phyloP scores from a whole-genome alignment of 164 flowering plant species.

The Platanus orientalis region DNA sequence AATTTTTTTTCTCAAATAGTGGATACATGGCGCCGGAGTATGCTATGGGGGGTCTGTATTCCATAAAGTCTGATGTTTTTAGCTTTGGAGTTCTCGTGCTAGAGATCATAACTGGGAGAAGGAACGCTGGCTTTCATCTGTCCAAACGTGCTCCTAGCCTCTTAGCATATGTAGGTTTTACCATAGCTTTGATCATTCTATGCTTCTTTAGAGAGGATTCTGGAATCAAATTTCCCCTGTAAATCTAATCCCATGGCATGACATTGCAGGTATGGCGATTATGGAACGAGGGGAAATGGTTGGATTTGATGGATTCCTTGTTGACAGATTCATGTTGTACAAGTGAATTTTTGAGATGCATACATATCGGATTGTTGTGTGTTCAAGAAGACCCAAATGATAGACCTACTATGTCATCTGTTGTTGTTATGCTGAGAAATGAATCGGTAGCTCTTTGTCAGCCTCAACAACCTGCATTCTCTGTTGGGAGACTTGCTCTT shows the following conservation, averaged over 20 bases:
- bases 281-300: conserved; percentile 29
- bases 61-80: conserved; percentile 32
- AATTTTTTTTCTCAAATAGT: conserved; percentile 1
- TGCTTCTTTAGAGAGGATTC: not conserved
- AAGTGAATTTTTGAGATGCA: conserved; percentile 32
- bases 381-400: conserved; percentile 39
- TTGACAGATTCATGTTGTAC: conserved; percentile 6
- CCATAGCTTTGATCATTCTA: too few species aligned
- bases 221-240: not conserved
- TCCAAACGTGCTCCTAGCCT: conserved; percentile 17
- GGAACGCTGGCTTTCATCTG: conserved; percentile 20
- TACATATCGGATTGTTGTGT: conserved; percentile 48
- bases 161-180: conserved; percentile 13
- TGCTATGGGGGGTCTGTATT: conserved; percentile 29
- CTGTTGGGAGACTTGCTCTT: too few species aligned
- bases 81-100: conserved; percentile 36
- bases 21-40: conserved; percentile 43
- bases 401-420: conserved; percentile 51
- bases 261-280: conserved; percentile 39
- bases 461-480: too few species aligned
- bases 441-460: too few species aligned
- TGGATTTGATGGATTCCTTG: conserved; percentile 33
- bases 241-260: not conserved
- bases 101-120: conserved; percentile 33
- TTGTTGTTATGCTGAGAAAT: too few species aligned